A percentile compares a stretch with the other conserved stretches of the same genome.
These are phyloP conservation scores for Trametes punicea DNA, from an alignment of 768 basidiomycete genomes.

Conservation along the genomic window DNA sequence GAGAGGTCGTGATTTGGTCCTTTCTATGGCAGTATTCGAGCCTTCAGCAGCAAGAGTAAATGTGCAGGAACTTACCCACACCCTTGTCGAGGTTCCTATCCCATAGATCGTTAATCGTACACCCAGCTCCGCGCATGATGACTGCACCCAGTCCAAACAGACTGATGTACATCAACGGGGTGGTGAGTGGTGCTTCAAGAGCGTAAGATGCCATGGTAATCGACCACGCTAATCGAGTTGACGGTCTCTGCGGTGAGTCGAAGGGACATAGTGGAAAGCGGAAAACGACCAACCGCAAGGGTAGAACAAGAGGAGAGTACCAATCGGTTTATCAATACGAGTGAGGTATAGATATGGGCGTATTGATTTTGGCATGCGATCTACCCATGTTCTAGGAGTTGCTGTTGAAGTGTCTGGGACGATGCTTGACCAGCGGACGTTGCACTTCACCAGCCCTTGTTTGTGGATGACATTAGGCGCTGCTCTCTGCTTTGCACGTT, in stretches of 20 bases:
- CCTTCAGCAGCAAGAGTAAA: neutral
- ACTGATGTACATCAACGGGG: constrained; percentile 70
- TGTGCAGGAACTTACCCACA: constrained; percentile 59
- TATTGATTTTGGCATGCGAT: constrained; percentile 52
- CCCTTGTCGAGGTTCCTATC: constrained; percentile 87
- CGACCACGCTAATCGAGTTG: constrained; percentile 91
- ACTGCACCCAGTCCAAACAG: constrained; percentile 89
- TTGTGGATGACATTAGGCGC: neutral
- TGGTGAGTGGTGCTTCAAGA: constrained; percentile 57
- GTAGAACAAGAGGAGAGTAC: constrained; percentile 86
- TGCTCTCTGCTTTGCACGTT: neutral
- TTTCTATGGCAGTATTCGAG: constrained; percentile 42
- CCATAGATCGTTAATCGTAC: constrained; percentile 99
- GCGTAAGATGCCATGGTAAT: constrained; percentile 96
- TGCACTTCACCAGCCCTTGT: neutral
- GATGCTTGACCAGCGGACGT: constrained; percentile 13
- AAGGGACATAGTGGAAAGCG: neutral
- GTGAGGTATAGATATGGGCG: constrained; percentile 84
- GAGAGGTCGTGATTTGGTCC: constrained; percentile 86
- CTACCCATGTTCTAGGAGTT: constrained; percentile 56
- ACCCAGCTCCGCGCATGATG: constrained; percentile 97
- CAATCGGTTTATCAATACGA: constrained; percentile 95
- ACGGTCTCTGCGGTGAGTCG: neutral
- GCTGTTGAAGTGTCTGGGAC: constrained; percentile 11
- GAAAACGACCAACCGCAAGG: constrained; percentile 73